Percentiles rank a stretch among this genome's conserved stretches.
These are phyloP conservation scores for Metrosideros polymorpha DNA, from an alignment of 441 rosid genomes.

Conservation along the genomic window DNA sequence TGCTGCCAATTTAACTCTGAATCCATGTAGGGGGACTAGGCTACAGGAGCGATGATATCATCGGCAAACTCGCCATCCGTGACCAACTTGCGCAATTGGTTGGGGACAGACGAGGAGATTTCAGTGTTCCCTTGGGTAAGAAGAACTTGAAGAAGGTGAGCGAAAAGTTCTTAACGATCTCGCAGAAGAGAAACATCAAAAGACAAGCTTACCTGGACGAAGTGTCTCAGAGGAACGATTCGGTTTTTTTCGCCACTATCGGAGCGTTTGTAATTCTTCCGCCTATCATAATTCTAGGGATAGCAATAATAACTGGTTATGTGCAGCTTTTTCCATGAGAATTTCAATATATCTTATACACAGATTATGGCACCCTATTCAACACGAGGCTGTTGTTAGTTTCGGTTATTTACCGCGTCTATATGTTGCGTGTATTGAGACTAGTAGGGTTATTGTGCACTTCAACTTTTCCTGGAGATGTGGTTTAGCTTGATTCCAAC, in stretches of 20 bases:
- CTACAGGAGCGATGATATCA: constrained; percentile 40
- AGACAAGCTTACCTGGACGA: constrained; percentile 71
- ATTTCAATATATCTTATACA: not conserved
- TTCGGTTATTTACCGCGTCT: not conserved
- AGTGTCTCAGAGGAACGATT: constrained; percentile 85
- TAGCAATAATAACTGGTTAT: constrained; percentile 72
- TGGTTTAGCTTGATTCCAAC: not conserved
- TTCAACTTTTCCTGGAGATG: not conserved
- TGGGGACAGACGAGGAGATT: constrained; percentile 66
- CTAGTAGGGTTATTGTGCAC: not conserved
- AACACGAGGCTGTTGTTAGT: not conserved
- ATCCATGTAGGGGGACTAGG: constrained; percentile 21
- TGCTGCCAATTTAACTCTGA: not conserved
- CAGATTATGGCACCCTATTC: not conserved
- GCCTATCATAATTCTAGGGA: constrained; percentile 56
- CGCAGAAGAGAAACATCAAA: constrained; percentile 91
- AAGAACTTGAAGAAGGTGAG: constrained; percentile 76
- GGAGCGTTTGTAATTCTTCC: constrained; percentile 87
- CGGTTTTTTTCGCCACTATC: constrained; percentile 77
- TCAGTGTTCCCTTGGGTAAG: constrained; percentile 65
- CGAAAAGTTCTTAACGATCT: constrained; percentile 56
- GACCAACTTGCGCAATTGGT: constrained; percentile 50
- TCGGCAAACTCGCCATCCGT: constrained; percentile 33
- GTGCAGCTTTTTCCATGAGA: constrained; percentile 84
- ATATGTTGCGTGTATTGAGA: not conserved